Evolutionary conservation across 225 moss, liverwort and hornwort genomes (phyloP).

Genomic region (Asterella californica): DNA sequence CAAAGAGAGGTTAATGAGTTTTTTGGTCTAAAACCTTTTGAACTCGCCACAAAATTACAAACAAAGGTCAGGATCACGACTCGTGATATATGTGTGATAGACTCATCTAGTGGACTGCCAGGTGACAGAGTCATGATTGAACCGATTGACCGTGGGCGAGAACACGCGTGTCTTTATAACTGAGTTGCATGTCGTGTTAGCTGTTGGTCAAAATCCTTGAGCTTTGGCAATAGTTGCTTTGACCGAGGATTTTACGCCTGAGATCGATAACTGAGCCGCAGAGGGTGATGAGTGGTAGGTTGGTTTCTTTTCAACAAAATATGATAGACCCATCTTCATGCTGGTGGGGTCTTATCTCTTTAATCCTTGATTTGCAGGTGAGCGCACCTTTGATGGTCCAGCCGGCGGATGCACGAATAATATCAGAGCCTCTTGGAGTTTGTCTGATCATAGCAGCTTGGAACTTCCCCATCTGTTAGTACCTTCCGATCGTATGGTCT

Average conservation of each 20-base stretch:
- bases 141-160: not conserved
- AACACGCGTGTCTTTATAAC: not conserved
- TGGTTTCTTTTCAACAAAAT: too few species aligned
- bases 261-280: not conserved
- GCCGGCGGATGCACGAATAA: conserved; percentile 30
- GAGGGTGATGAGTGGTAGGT: too few species aligned
- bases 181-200: not conserved
- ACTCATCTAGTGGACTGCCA: not conserved
- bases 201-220: not conserved
- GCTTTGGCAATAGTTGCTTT: not conserved
- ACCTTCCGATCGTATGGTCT: too few species aligned
- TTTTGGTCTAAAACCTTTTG: too few species aligned
- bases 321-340: too few species aligned
- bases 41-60: not conserved
- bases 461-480: conserved; percentile 85
- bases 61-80: not conserved
- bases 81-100: not conserved
- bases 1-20: not conserved
- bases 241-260: not conserved
- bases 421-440: conserved; percentile 78
- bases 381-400: conserved; percentile 14
- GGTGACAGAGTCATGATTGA: not conserved
- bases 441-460: conserved; percentile 67
- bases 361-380: conserved; percentile 26
- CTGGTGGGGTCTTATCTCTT: too few species aligned